These are phyloP conservation scores for Papiliotrema flavescens DNA, from an alignment of 1,284 basidiomycete genomes.

Conservation along the genomic window DNA sequence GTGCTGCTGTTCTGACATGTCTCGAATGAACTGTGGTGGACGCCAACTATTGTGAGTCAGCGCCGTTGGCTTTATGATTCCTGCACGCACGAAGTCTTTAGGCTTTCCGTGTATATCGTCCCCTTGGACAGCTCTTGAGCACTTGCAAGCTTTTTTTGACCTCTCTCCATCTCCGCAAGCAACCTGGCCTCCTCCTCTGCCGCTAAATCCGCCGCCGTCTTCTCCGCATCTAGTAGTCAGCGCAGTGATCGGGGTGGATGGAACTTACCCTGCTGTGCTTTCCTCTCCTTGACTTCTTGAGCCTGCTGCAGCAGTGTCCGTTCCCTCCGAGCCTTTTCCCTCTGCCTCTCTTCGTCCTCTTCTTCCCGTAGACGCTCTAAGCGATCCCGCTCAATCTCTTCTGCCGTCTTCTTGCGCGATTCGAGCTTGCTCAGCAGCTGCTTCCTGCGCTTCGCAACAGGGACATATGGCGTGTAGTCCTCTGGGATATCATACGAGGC, in stretches of 20 bases:
- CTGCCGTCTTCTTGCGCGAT: slow-evolving; percentile 57
- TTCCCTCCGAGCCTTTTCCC: slow-evolving; percentile 72
- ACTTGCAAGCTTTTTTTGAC: slow-evolving; percentile 79
- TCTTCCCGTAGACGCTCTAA: slow-evolving; percentile 62
- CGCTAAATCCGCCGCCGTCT: slow-evolving; percentile 74
- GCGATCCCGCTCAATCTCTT: slow-evolving; percentile 56
- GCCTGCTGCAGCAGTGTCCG: slow-evolving; percentile 83
- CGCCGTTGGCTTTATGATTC: neutral
- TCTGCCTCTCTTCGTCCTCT: slow-evolving; percentile 67
- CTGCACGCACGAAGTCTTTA: slow-evolving; percentile 70
- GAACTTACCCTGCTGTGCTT: slow-evolving; percentile 69
- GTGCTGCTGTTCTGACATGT: slow-evolving; percentile 66
- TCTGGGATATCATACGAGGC: slow-evolving; percentile 51
- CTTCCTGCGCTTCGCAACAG: slow-evolving; percentile 78
- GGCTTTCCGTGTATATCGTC: slow-evolving; percentile 80
- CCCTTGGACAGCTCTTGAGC: slow-evolving; percentile 91
- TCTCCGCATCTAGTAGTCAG: slow-evolving; percentile 65
- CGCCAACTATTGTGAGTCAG: slow-evolving; percentile 63
- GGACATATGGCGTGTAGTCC: slow-evolving; percentile 77
- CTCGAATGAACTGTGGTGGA: slow-evolving; percentile 77
- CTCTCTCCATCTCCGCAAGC: slow-evolving; percentile 82
- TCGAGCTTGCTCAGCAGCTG: slow-evolving; percentile 70
- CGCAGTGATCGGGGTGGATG: neutral
- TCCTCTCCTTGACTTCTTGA: slow-evolving; percentile 81
- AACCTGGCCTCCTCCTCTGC: slow-evolving; percentile 88